Evolutionary conservation across 192 early-diverging fungal species (phyloP), one percentile per base, ranked within the genome.

Genomic region (Rhizophagus clarus): DNA sequence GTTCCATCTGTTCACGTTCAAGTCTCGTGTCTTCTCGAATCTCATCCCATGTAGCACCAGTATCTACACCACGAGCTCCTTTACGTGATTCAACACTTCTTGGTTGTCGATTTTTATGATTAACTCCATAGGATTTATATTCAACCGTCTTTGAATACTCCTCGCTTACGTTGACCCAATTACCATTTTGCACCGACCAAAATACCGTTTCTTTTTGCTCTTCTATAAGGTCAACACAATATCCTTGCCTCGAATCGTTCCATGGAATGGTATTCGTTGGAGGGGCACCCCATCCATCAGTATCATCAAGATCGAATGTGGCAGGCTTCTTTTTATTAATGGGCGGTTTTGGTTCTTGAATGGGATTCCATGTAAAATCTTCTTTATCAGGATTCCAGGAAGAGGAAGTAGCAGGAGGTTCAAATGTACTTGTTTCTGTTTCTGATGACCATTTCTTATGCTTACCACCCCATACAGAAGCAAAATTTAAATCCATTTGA

Each of bases 211-310:
- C 71, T 14, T 81, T 77, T 61, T 84, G 83, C 15, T 77, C 49
- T 51, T 84, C 62, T 1, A 84, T 75, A n/a, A 84, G 61, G 28
- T 84, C 80, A 12, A 72, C 32, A 47, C 70, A 76, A 42, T 78
- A 84, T 10, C 83, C 83, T 79, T 84, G 83, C 1, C 72, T 47
- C 20, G 56, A 2, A 61, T 84, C 83, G 22, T 62, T 17, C 83
- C 83, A 84, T 24, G 83, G 26, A 12, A 84, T 71, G 9, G 6
- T 32, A 49, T 78, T 72, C 20, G n/a, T n/a, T 2, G 72, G 76
- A 12, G 80, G 80, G 17, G 75, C 60, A 45, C 83, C 83, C 83
- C 83, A 84, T 1, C 80, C 80, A 22, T 81, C 80, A 22, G 20
- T 34, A 63, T 77, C 74, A 67, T 79, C 77, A 24, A 64, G 7